Base-by-base conservation (phyloP, 2,329 filamentous ascomycete genomes). In the Fusarium austroafricanum region DNA sequence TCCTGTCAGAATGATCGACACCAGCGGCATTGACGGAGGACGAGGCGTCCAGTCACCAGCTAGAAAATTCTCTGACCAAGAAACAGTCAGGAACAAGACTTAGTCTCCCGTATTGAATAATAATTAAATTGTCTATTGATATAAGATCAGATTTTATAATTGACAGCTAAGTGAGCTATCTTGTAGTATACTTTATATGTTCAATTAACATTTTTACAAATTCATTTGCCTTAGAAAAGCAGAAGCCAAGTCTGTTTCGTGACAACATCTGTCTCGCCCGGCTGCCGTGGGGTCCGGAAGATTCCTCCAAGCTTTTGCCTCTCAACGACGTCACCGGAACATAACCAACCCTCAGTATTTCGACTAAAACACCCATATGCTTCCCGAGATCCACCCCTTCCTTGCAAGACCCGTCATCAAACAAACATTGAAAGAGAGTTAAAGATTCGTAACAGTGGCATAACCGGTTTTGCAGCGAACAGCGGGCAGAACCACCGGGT, bases 241-340 rank as follows among this genome's bases (percentile, higher is more conserved):
- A 31, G 3, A 12, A 35, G 33, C 8, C 33, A n/a, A 35, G n/a
- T 14, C 33, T n/a, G 8, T 10, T 33, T 33, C 31, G 6, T 31
- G 2, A 33, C 23, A 10, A 6, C 35, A 28, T 51, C n/a, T 35
- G 39, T 49, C 55, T 31, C 45, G 55, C 18, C 28, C 31, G 11
- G 45, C 39, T 53, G 38, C 33, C 37, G 39, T 37, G 38, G 39
- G 45, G 40, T 35, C 14, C 26, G 21, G 7, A 38, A 17, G 17
- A 59, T 40, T 23, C 26, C 59, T 37, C 49, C 4, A 31, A 11
- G 4, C 47, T 33, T 55, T 53, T 42, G 33, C 55, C 57, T 49
- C 37, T 6, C 20, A 33, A 70, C 66, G 61, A 69, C 66, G 66
- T 69, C 66, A 69, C 66, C 20, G 11, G 11, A 14, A 33, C 14